These are phyloP conservation scores for Plasmodiophora brassicae DNA, from an alignment of 208 protist genomes.

Conservation along the genomic window DNA sequence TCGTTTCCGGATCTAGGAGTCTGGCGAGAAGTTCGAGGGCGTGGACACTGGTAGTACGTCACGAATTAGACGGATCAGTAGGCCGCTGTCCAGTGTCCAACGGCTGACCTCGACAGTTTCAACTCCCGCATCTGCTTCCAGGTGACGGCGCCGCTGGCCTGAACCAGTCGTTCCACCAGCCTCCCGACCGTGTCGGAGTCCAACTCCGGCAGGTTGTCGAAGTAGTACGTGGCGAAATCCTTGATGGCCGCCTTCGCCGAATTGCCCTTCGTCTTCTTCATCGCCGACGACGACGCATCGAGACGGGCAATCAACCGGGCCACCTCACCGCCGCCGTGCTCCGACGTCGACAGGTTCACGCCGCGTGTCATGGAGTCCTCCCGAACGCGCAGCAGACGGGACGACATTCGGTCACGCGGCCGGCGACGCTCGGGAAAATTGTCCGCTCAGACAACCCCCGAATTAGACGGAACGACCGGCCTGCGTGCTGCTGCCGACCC, in stretches of 20 bases:
- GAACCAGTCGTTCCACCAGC: background rate
- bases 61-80: background rate
- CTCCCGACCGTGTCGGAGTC: background rate
- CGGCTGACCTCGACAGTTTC: background rate
- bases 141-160: background rate
- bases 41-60: background rate
- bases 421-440: no score
- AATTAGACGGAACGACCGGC: no score
- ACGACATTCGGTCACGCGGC: no score
- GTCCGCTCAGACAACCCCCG: no score
- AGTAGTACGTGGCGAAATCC: conserved; percentile 7
- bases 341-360: background rate
- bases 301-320: background rate
- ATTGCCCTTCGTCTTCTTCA: background rate
- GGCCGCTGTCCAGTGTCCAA: no score
- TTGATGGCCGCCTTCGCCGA: background rate
- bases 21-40: background rate
- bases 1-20: background rate
- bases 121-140: conserved; percentile 25
- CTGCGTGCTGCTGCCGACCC: no score
- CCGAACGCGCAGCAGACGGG: background rate
- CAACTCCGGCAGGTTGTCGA: background rate
- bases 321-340: conserved; percentile 2
- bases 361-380: background rate
- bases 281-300: background rate